Percentiles rank a stretch among this genome's conserved stretches.
Evolutionary conservation across 257 asterid species (phyloP).

Genomic region (Petunia axillaris): DNA sequence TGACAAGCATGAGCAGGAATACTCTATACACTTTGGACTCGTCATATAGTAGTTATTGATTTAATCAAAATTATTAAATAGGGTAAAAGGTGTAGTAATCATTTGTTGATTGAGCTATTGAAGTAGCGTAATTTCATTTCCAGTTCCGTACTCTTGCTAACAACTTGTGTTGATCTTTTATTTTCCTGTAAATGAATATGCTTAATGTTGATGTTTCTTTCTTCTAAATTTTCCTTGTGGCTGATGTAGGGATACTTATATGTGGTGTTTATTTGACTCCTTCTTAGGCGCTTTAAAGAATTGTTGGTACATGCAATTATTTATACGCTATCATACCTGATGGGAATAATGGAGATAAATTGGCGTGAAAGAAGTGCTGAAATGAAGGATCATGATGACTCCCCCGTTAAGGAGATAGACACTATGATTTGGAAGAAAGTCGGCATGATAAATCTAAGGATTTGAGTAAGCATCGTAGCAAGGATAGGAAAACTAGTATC

Average conservation of each 20-base stretch:
- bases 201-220: background rate
- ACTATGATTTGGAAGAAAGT: slow-evolving; percentile 54
- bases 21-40: too few species aligned
- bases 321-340: background rate
- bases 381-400: slow-evolving; percentile 52
- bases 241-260: background rate
- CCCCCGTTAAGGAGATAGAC: slow-evolving; percentile 53
- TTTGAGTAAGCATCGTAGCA: slow-evolving; percentile 56
- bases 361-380: slow-evolving; percentile 57
- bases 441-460: slow-evolving; percentile 53
- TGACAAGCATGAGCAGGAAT: too few species aligned
- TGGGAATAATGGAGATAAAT: slow-evolving; percentile 47
- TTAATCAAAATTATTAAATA: background rate
- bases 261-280: background rate
- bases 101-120: background rate
- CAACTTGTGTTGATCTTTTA: background rate
- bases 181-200: background rate
- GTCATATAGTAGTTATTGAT: too few species aligned
- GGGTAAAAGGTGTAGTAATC: background rate
- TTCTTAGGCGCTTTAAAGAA: background rate
- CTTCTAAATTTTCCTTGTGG: background rate
- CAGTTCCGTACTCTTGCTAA: background rate
- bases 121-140: background rate
- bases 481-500: slow-evolving; percentile 61
- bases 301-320: background rate